Base-by-base conservation (phyloP, 495 filamentous ascomycete species). In the Penicillium cinerascens region DNA sequence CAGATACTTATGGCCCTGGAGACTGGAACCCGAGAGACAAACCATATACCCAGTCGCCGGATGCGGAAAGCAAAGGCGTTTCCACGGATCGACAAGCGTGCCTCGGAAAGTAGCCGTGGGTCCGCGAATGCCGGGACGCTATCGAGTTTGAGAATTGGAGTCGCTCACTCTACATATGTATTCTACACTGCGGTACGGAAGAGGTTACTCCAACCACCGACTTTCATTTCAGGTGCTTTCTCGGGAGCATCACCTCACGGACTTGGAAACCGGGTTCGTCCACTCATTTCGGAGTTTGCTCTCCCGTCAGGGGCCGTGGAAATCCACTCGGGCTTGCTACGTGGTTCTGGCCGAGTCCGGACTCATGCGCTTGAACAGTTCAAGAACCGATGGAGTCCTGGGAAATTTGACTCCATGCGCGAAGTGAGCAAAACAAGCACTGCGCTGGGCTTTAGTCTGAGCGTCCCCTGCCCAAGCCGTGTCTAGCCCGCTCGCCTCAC, bases 401-500 rank as follows among this genome's bases (percentile, higher is more conserved):
- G 49, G 44, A 47, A 52, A 57, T 57, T 57, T 10, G 26, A 29
- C 11, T 45, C 47, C 33, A 42, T 43, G 44, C 52, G 17, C 29
- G 47, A 52, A 50, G 47, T 41, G 45, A 27, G 22, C 29, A 51
- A 55, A 63, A 57, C 37, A 57, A 61, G 49, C 46, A 61, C 37
- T 39, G 16, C 43, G 17, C 42, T 38, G 37, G 46, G 47, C 15
- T 58, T 46, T 37, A 35, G 41, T 49, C 44, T 49, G 51, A 52
- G 36, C 38, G 39, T 27, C 46, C 45, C 36, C 60, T 46, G 47
- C 42, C 44, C 49, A 63, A 54, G 54, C 61, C 58, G 55, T 59
- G 61, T 60, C 47, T 58, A 52, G 52, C 44, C 61, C 61, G 56
- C 58, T 59, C 52, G 44, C 40, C 42, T 61, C 60, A 61, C 52